Evolutionary conservation across 495 filamentous ascomycete species (phyloP).

Genomic region (Xylaria sp.): DNA sequence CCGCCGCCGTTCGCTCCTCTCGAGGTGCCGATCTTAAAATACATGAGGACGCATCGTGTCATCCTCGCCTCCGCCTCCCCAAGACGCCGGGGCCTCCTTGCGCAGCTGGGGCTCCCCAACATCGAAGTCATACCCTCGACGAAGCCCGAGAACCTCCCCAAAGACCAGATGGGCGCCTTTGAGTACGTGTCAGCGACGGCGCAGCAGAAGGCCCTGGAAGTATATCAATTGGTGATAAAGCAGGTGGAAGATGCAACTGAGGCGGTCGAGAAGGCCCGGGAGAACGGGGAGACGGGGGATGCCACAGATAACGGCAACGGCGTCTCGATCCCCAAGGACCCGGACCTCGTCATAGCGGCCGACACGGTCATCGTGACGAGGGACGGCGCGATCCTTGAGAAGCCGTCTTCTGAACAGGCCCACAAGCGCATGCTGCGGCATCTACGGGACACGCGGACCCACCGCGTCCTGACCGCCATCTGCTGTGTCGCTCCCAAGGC

Average conservation of each 20-base stretch:
- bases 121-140: slow-evolving; percentile 83
- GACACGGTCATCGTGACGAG: slow-evolving; percentile 88
- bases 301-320: background rate
- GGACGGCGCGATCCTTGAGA: slow-evolving; percentile 83
- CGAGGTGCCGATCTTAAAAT: slow-evolving; percentile 75
- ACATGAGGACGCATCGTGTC: slow-evolving; percentile 73
- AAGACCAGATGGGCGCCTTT: slow-evolving; percentile 74
- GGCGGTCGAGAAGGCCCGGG: slow-evolving; percentile 29
- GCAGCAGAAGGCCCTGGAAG: slow-evolving; percentile 75
- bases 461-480: slow-evolving; percentile 84
- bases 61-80: slow-evolving; percentile 91
- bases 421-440: slow-evolving; percentile 82
- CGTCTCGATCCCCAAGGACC: slow-evolving; percentile 59
- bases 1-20: slow-evolving; percentile 74
- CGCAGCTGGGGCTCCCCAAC: slow-evolving; percentile 74
- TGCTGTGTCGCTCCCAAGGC: slow-evolving; percentile 80
- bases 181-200: slow-evolving; percentile 93
- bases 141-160: slow-evolving; percentile 81
- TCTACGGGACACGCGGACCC: slow-evolving; percentile 73
- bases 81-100: slow-evolving; percentile 78
- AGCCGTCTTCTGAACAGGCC: slow-evolving; percentile 79
- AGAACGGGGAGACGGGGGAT: slow-evolving; percentile 43
- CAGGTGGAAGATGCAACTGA: background rate
- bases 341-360: slow-evolving; percentile 84
- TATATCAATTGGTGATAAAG: slow-evolving; percentile 64